Percentiles rank a stretch among this genome's conserved stretches.
phyloP scores from a whole-genome alignment of 23 red algal genomes.

The Chondrus crispus region DNA sequence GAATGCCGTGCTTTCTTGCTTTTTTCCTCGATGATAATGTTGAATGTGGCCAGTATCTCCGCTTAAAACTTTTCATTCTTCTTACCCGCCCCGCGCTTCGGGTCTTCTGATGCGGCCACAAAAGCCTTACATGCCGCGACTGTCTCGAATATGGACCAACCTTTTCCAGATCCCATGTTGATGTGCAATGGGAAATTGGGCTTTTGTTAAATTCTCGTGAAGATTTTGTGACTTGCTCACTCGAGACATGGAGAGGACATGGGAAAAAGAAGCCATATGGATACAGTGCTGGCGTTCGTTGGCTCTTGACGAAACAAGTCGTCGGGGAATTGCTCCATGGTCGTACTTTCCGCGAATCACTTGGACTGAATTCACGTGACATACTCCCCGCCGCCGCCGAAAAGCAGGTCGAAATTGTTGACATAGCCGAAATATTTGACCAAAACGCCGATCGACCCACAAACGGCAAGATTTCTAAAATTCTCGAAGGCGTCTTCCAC shows the following conservation, averaged over 20 bases:
- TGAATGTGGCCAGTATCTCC: background rate
- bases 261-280: too few relatives aligned
- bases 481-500: background rate
- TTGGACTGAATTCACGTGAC: background rate
- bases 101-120: background rate
- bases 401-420: background rate
- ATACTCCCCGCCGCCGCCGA: conserved; percentile 4
- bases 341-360: background rate
- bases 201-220: too few relatives aligned
- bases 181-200: too few relatives aligned
- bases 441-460: background rate
- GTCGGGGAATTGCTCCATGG: conserved; percentile 7
- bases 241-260: too few relatives aligned
- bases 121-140: background rate
- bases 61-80: background rate
- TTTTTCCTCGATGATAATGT: too few relatives aligned
- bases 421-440: background rate
- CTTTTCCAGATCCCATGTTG: background rate
- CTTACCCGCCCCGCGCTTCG: background rate
- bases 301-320: background rate
- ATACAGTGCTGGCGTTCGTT: background rate
- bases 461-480: background rate
- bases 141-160: background rate
- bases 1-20: background rate
- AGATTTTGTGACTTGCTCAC: too few relatives aligned